Conservation (phyloP, 805 yeast genomes). For the Cyberlindnera subsufficiens region DNA sequence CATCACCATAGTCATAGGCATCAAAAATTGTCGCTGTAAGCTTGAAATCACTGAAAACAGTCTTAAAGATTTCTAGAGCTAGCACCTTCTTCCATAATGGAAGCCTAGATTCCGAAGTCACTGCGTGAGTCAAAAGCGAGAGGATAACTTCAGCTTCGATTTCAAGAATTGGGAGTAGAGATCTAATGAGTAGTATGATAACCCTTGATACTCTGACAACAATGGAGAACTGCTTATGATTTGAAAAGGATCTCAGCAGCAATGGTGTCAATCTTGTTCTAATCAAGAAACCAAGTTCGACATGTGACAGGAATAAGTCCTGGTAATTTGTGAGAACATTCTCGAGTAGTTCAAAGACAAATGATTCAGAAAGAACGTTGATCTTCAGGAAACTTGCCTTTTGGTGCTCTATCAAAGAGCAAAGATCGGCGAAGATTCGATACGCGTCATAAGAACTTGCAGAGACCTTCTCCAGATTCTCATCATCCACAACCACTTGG, state of each 20-base stretch:
- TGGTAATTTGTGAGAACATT: conserved; percentile 64
- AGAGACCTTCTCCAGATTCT: conserved; percentile 36
- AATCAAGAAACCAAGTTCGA: conserved; percentile 61
- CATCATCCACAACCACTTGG: conserved; percentile 42
- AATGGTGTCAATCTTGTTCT: conserved; percentile 72
- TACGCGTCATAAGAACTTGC: conserved; percentile 64
- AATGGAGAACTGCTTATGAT: conserved; percentile 55
- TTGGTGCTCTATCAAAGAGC: conserved; percentile 56
- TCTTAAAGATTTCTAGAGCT: conserved; percentile 66
- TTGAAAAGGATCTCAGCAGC: conserved; percentile 59
- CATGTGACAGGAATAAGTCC: conserved; percentile 46
- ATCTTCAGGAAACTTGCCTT: conserved; percentile 49
- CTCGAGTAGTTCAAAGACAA: conserved; percentile 81
- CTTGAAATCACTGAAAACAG: conserved; percentile 50
- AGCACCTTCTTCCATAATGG: conserved; percentile 71
- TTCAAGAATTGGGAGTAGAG: conserved; percentile 51
- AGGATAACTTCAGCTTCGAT: conserved; percentile 80
- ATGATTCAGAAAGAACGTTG: conserved; percentile 47
- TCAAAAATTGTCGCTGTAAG: conserved; percentile 47
- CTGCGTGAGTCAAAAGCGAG: conserved; percentile 65
- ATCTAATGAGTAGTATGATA: conserved; percentile 50
- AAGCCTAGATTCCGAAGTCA: conserved; percentile 48
- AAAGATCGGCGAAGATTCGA: conserved; percentile 65
- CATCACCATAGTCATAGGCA: conserved; percentile 53
- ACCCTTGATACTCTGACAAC: conserved; percentile 74